Conservation (phyloP, 805 yeast species). For the Ogataea naganishii region DNA sequence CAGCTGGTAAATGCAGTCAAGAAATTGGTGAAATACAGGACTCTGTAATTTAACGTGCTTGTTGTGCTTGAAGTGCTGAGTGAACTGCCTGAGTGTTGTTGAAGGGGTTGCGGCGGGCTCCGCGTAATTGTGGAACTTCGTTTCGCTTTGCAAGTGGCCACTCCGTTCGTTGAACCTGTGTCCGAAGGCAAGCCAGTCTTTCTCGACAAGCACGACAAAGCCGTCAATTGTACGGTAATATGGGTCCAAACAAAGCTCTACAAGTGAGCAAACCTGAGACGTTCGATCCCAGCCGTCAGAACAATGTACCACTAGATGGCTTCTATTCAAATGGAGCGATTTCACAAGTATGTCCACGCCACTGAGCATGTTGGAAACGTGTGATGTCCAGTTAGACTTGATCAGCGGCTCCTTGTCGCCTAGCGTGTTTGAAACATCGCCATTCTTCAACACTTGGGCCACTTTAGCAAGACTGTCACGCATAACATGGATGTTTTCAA, state of each 20-base stretch:
- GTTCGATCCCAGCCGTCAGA: slow-evolving; percentile 99
- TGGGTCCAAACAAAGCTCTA: slow-evolving; percentile 86
- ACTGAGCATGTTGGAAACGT: slow-evolving; percentile 56
- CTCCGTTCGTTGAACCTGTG: slow-evolving; percentile 80
- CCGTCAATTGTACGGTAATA: slow-evolving; percentile 84
- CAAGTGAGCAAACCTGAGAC: slow-evolving; percentile 75
- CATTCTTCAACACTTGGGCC: slow-evolving; percentile 52
- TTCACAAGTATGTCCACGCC: slow-evolving; percentile 73
- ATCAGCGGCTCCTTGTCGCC: slow-evolving; percentile 48
- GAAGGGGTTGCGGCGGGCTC: slow-evolving; percentile 30
- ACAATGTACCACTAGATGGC: slow-evolving; percentile 84
- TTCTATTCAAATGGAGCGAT: slow-evolving; percentile 73
- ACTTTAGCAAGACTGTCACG: slow-evolving; percentile 70
- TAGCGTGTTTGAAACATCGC: slow-evolving; percentile 44
- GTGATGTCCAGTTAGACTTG: slow-evolving; percentile 73
- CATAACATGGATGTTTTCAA: slow-evolving; percentile 94
- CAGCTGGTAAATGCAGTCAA: slow-evolving; percentile 83
- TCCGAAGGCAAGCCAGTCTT: slow-evolving; percentile 95
- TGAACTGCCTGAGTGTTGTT: slow-evolving; percentile 31
- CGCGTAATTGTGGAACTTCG: slow-evolving; percentile 36
- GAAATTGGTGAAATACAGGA: slow-evolving; percentile 89
- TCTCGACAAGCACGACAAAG: slow-evolving; percentile 75
- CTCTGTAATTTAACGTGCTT: slow-evolving; percentile 56
- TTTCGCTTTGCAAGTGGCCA: slow-evolving; percentile 60
- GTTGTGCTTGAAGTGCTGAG: slow-evolving; percentile 41